Evolutionary conservation across 2,329 filamentous ascomycete genomes (phyloP).

Genomic region (Trichoderma citrinoviride): DNA sequence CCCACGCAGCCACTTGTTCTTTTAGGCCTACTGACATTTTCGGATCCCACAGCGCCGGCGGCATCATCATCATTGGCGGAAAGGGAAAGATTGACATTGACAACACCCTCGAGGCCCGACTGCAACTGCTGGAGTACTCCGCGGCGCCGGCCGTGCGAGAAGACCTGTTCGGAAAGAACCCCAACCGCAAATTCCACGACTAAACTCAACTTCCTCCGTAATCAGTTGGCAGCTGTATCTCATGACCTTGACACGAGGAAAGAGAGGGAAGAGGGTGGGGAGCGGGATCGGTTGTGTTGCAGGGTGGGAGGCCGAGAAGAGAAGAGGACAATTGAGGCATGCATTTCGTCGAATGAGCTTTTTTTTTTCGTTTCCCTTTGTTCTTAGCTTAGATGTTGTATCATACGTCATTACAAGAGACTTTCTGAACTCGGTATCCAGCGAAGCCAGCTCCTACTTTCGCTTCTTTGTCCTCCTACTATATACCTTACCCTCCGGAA

Average conservation of each 20-base stretch:
- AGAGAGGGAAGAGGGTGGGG: neutral
- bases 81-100: conserved; percentile 96
- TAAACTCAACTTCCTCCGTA: conserved; percentile 45
- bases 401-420: conserved; percentile 29
- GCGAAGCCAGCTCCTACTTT: neutral
- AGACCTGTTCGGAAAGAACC: conserved; percentile 89
- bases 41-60: conserved; percentile 65
- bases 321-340: conserved; percentile 4
- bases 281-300: neutral
- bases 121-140: conserved; percentile 79
- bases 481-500: neutral
- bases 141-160: conserved; percentile 81
- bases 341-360: conserved; percentile 15
- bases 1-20: conserved; percentile 14
- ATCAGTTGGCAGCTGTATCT: conserved; percentile 12
- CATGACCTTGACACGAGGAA: conserved; percentile 4
- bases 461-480: neutral
- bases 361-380: conserved; percentile 24
- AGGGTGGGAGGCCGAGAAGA: neutral
- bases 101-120: conserved; percentile 93
- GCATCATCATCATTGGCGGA: conserved; percentile 75
- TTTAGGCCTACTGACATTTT: neutral
- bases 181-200: conserved; percentile 93
- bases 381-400: conserved; percentile 38
- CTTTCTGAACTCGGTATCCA: conserved; percentile 14